Percentiles rank a stretch among this genome's conserved stretches.
These are phyloP conservation scores for Aspergillus clavatus DNA, from an alignment of 2,329 filamentous ascomycete genomes.

Conservation along the genomic window DNA sequence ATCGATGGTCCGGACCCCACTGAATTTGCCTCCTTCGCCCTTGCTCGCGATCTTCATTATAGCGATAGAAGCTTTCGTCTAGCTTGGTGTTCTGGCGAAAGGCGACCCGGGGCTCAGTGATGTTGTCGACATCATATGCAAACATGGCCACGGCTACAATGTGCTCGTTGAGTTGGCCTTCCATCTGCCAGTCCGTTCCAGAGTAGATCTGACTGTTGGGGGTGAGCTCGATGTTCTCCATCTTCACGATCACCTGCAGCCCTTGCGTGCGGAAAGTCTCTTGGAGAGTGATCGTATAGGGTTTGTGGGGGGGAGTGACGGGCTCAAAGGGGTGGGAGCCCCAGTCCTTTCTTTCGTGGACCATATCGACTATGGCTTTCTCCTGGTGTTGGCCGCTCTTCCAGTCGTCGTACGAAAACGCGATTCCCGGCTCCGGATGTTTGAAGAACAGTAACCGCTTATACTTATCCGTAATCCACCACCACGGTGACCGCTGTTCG, in stretches of 20 bases:
- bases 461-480: constrained; percentile 4
- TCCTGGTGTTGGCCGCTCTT: no score
- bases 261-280: constrained; percentile 12
- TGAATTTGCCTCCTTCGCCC: no score
- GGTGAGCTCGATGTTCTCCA: constrained; percentile 10
- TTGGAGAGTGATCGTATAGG: constrained; percentile 12
- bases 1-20: no score
- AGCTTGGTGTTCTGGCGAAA: no score
- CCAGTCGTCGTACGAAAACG: constrained; percentile 13
- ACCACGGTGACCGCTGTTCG: neutral
- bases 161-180: constrained; percentile 9
- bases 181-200: constrained; percentile 9
- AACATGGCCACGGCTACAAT: constrained; percentile 6
- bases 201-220: constrained; percentile 6
- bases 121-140: constrained; percentile 7
- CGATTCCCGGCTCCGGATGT: constrained; percentile 11
- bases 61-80: no score
- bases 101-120: constrained; percentile 6
- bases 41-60: no score
- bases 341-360: no score
- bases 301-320: no score
- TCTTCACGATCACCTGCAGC: constrained; percentile 10
- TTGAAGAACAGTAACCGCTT: constrained; percentile 5
- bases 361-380: no score
- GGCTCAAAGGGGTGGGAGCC: no score